These are phyloP conservation scores for Candida gorgasii DNA, from an alignment of 805 yeast species.

Conservation along the genomic window DNA sequence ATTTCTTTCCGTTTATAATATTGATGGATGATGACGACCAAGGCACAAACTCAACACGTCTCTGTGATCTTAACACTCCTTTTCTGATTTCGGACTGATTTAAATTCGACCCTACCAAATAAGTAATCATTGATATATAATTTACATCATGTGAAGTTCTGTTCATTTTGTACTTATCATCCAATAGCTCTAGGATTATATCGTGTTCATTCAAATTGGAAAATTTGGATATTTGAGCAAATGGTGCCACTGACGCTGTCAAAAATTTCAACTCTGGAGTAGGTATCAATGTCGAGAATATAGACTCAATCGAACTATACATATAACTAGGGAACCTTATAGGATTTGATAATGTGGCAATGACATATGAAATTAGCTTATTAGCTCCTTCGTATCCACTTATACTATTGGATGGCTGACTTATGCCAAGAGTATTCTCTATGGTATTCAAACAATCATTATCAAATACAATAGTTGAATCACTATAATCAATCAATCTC, in stretches of 20 bases:
- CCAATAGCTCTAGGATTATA: conserved; percentile 76
- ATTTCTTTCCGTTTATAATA: conserved; percentile 71
- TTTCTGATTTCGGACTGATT: conserved; percentile 74
- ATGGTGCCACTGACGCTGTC: conserved; percentile 42
- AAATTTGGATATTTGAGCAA: conserved; percentile 50
- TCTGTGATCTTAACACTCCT: conserved; percentile 63
- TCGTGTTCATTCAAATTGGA: conserved; percentile 81
- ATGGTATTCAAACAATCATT: conserved; percentile 79
- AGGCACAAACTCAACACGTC: conserved; percentile 74
- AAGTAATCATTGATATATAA: conserved; percentile 69
- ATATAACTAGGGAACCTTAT: conserved; percentile 89
- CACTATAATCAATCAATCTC: conserved; percentile 81
- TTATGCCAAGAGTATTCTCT: conserved; percentile 49
- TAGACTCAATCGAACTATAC: conserved; percentile 81
- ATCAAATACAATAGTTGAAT: conserved; percentile 86
- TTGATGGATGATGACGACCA: conserved; percentile 83
- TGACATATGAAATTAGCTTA: conserved; percentile 79
- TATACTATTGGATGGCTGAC: conserved; percentile 9
- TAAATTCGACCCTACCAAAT: conserved; percentile 59
- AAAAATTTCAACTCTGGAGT: conserved; percentile 67
- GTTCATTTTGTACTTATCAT: conserved; percentile 76
- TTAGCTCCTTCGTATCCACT: conserved; percentile 76
- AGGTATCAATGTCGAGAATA: conserved; percentile 80
- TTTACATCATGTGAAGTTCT: conserved; percentile 40
- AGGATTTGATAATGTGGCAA: conserved; percentile 84